Conservation (phyloP, 192 early-diverging fungal species). For the Chytriomyces hyalinus region DNA sequence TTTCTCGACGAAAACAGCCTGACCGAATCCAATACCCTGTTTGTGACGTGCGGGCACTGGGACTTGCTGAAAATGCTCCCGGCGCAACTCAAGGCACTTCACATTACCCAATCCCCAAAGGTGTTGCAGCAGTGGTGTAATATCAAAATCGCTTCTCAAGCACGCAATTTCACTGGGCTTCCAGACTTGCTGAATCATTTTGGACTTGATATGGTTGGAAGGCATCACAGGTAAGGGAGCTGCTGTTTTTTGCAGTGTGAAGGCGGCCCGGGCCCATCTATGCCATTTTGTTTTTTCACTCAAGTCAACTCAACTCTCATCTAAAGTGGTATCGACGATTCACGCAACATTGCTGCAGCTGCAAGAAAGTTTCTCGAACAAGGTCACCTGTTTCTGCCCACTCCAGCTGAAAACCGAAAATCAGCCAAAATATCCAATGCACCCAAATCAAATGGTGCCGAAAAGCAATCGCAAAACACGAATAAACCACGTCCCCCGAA, state of each 20-base stretch:
- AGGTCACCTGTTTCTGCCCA: conserved; percentile 17
- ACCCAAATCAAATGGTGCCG: not conserved
- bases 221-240: conserved; percentile 56
- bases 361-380: conserved; percentile 53
- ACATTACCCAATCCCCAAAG: conserved; percentile 1
- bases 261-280: not conserved
- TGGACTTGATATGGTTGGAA: conserved; percentile 62
- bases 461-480: not conserved
- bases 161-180: conserved; percentile 36
- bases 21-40: conserved; percentile 30
- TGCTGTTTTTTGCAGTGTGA: no score
- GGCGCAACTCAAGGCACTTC: conserved; percentile 30
- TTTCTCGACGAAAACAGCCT: conserved; percentile 34
- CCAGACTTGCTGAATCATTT: conserved; percentile 63
- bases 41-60: conserved; percentile 60
- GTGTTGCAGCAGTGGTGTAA: conserved; percentile 49
- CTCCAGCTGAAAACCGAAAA: conserved; percentile 3
- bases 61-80: conserved; percentile 52
- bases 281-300: not conserved
- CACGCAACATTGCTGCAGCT: conserved; percentile 70
- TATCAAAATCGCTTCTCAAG: conserved; percentile 32
- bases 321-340: conserved; percentile 73
- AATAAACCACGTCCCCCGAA: not conserved
- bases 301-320: not conserved
- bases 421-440: not conserved